These are phyloP conservation scores for Fusarium staphyleae DNA, from an alignment of 2,329 filamentous ascomycete genomes.

Conservation along the genomic window DNA sequence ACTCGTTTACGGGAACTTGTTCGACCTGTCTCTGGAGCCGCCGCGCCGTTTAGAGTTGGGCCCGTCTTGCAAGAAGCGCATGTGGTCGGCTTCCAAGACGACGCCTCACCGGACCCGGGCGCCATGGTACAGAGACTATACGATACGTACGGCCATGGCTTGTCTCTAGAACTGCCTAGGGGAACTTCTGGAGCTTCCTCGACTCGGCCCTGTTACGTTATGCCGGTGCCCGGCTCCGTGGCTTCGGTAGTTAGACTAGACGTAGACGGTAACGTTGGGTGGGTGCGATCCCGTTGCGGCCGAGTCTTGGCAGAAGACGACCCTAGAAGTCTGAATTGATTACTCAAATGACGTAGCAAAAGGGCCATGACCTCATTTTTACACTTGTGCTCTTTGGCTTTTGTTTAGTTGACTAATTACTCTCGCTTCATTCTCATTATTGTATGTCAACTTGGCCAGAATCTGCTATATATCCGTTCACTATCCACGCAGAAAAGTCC, in stretches of 20 bases:
- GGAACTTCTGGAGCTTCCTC: not conserved
- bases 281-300: slow-evolving; percentile 33
- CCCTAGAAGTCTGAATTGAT: slow-evolving; percentile 30
- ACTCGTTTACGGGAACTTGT: slow-evolving; percentile 14
- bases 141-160: slow-evolving; percentile 14
- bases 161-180: not conserved
- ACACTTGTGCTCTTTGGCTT: not conserved
- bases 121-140: slow-evolving; percentile 11
- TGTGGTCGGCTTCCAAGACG: slow-evolving; percentile 13
- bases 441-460: no score
- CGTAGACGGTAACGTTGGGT: no score
- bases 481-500: no score
- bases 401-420: no score
- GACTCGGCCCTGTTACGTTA: no score
- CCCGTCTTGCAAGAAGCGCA: slow-evolving; percentile 23
- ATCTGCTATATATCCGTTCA: no score
- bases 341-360: not conserved
- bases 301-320: slow-evolving; percentile 37
- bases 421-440: no score
- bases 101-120: slow-evolving; percentile 27
- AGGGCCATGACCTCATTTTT: slow-evolving; percentile 23
- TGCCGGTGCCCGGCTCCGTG: slow-evolving; percentile 29
- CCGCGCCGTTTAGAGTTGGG: slow-evolving; percentile 35
- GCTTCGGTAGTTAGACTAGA: slow-evolving; percentile 33
- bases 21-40: slow-evolving; percentile 12